Percentiles rank a stretch among this genome's conserved stretches.
phyloP scores from a whole-genome alignment of 352 stramenopile species.

The Phytopythium helicoides region DNA sequence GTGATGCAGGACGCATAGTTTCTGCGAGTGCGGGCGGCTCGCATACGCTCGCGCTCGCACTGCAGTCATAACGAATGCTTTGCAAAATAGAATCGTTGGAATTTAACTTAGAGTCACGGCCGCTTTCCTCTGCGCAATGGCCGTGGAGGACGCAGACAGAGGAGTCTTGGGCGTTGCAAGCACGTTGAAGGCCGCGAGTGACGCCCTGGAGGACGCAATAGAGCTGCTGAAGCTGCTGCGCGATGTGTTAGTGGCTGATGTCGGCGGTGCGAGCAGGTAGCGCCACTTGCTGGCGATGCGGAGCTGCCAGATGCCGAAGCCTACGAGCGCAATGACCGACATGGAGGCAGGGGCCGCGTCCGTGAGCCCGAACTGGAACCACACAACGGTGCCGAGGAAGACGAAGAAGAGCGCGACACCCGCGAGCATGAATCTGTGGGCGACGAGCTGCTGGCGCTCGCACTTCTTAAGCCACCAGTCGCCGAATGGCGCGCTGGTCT shows the following conservation, averaged over 20 bases:
- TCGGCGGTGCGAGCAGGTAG: slow-evolving; percentile 58
- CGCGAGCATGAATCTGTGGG: slow-evolving; percentile 71
- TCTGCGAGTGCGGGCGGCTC: slow-evolving; percentile 1
- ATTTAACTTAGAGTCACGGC: background rate
- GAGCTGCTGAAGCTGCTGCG: slow-evolving; percentile 7
- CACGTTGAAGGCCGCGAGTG: background rate
- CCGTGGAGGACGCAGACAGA: background rate
- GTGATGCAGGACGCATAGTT: background rate
- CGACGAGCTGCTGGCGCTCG: slow-evolving; percentile 65
- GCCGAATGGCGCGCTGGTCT: slow-evolving; percentile 56
- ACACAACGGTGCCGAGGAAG: slow-evolving; percentile 53
- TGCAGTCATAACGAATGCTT: too few relatives aligned
- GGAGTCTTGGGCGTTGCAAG: background rate
- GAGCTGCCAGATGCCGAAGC: slow-evolving; percentile 62
- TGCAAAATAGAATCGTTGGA: too few relatives aligned
- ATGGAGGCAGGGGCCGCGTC: slow-evolving; percentile 42
- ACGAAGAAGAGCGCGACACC: slow-evolving; percentile 74
- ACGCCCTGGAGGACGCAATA: slow-evolving; percentile 4
- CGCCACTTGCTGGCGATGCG: slow-evolving; percentile 72
- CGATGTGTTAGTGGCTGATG: background rate
- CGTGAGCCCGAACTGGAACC: slow-evolving; percentile 64
- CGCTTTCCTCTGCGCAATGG: background rate
- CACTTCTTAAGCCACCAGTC: slow-evolving; percentile 64
- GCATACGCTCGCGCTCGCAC: slow-evolving; percentile 1
- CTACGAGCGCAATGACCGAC: slow-evolving; percentile 40